Base-by-base conservation (phyloP, 305 asterid species). In the Salvia sclarea region DNA sequence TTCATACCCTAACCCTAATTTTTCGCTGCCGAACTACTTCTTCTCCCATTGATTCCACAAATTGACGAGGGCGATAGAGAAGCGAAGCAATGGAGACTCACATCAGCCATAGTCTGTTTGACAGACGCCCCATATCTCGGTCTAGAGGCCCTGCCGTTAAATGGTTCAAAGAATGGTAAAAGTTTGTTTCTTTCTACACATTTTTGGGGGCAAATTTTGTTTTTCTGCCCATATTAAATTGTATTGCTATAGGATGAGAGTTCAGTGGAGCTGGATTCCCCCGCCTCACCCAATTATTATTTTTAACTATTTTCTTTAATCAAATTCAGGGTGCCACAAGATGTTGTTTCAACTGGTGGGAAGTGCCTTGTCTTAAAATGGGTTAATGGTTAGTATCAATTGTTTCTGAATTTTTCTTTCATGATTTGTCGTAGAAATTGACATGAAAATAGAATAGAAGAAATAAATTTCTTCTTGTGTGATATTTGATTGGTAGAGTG, bases 111-210 rank as follows among this genome's bases (percentile, higher is more conserved):
- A 71, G 76, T 70, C 70, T 82, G 74, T 86, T 78, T 43, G 96
- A 90, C 68, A 79, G 97, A 72, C 94, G 95, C 54, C 87, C 87
- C 50, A 78, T 83, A 21, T 48, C 82, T 72, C 89, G 82, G 79
- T 90, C 97, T 50, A 85, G 74, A 73, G 64, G 83, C 71, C 92
- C 95, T 40, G 72, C 95, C 20, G 85, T 79, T 69, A 90, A 84
- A 73, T 93, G 98, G 98, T 61, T 83, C 69, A 93, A 83, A 68
- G 87, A 93, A 82, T 93, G 98, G 98, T 93, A 80, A 50, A 10
- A 6, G 33, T 56, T 31, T 33, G 6, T 45, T 20, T 63, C 61
- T 61, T 43, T 38, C 21, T 13, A 1, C 8, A 7, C 16, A 24
- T 59, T 25, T 5, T 8, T n/a, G 4, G 41, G 30, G 44, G 18